A percentile compares a stretch with the other conserved stretches of the same genome.
These are phyloP conservation scores for Nakazawaea populi DNA, from an alignment of 805 yeast genomes.

Conservation along the genomic window DNA sequence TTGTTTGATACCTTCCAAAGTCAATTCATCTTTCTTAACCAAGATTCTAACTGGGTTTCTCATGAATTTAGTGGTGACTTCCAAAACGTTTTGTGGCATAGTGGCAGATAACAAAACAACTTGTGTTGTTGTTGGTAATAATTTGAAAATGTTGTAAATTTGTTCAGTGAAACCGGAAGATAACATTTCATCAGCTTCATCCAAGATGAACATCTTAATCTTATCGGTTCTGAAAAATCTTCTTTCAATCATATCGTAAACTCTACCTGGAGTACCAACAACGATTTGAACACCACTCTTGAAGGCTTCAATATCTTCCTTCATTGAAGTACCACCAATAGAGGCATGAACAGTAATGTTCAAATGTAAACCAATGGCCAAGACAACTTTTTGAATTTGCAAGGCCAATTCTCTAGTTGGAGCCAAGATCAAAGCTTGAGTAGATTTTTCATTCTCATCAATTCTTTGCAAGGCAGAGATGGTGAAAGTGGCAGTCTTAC, in stretches of 20 bases:
- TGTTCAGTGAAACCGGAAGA: slow-evolving; percentile 94
- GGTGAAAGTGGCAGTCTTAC: slow-evolving; percentile 97
- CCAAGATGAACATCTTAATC: slow-evolving; percentile 83
- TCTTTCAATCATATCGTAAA: slow-evolving; percentile 83
- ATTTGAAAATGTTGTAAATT: slow-evolving; percentile 85
- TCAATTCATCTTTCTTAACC: slow-evolving; percentile 90
- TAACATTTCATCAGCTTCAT: slow-evolving; percentile 95
- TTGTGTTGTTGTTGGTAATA: slow-evolving; percentile 79
- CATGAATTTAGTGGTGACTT: slow-evolving; percentile 88
- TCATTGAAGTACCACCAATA: slow-evolving; percentile 87
- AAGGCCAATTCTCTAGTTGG: slow-evolving; percentile 96
- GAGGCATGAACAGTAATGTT: slow-evolving; percentile 84
- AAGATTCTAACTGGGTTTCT: slow-evolving; percentile 91
- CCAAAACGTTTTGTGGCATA: slow-evolving; percentile 84
- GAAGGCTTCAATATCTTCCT: slow-evolving; percentile 72
- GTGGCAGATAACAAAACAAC: slow-evolving; percentile 96
- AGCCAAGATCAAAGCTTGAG: slow-evolving; percentile 87
- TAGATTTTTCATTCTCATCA: slow-evolving; percentile 63
- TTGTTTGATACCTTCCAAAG: slow-evolving; percentile 92
- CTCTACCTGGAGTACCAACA: slow-evolving; percentile 98
- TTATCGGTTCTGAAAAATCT: slow-evolving; percentile 67
- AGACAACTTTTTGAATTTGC: slow-evolving; percentile 86
- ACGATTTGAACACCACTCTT: slow-evolving; percentile 81
- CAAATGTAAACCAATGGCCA: slow-evolving; percentile 83
- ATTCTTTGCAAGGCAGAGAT: slow-evolving; percentile 88